Percentiles rank a stretch among this genome's conserved stretches.
These are phyloP conservation scores for Phytopythium sindhum DNA, from an alignment of 352 stramenopile species.

Conservation along the genomic window DNA sequence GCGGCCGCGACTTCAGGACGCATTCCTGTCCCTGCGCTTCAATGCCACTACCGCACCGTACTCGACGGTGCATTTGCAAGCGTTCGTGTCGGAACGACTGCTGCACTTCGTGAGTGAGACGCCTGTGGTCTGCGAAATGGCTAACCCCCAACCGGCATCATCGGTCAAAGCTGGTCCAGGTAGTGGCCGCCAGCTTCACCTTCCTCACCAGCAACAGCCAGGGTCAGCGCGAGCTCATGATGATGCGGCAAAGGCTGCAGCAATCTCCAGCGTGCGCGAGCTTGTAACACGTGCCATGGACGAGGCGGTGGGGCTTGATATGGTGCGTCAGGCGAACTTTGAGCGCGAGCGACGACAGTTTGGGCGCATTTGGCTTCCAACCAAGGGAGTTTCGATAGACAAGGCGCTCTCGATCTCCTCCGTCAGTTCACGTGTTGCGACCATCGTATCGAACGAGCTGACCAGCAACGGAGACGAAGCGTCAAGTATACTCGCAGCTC, in stretches of 20 bases:
- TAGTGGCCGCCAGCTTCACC: background rate
- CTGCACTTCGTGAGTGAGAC: constrained; percentile 33
- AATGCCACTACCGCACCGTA: constrained; percentile 34
- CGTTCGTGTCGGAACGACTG: constrained; percentile 24
- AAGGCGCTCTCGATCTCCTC: background rate
- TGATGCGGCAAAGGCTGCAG: background rate
- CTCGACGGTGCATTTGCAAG: constrained; percentile 16
- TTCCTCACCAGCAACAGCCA: background rate
- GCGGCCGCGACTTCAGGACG: constrained; percentile 28
- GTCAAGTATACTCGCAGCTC: background rate
- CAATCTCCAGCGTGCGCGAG: constrained; percentile 18
- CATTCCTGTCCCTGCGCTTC: constrained; percentile 24
- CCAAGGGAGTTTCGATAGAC: constrained; percentile 15
- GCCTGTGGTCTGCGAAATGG: constrained; percentile 40
- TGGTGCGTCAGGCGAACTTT: constrained; percentile 22
- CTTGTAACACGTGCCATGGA: constrained; percentile 36
- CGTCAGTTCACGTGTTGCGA: background rate
- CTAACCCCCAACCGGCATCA: background rate
- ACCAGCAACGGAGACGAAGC: background rate
- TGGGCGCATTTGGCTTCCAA: constrained; percentile 23
- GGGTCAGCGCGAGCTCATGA: background rate
- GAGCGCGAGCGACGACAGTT: constrained; percentile 28
- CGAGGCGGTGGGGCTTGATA: constrained; percentile 33
- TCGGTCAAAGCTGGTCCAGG: background rate
- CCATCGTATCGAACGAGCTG: background rate